These are phyloP conservation scores for Cordyceps pruinosa DNA, from an alignment of 2,329 filamentous ascomycete species.

Conservation along the genomic window DNA sequence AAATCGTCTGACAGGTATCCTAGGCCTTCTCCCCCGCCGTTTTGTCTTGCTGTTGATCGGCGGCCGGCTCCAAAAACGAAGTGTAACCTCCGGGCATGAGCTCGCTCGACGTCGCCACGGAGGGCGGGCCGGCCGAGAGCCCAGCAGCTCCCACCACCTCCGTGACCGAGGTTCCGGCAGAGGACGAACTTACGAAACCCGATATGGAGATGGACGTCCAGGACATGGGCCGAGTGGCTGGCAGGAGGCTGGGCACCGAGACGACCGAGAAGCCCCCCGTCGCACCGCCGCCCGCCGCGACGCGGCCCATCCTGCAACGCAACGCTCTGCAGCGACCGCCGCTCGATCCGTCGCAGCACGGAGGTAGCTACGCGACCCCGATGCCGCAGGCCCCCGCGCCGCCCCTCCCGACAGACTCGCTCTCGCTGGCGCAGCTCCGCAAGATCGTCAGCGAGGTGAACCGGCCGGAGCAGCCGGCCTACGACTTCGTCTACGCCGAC, in stretches of 20 bases:
- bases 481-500: conserved; percentile 80
- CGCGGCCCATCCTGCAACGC: conserved; percentile 24
- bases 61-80: background rate
- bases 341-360: conserved; percentile 15
- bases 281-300: conserved; percentile 22
- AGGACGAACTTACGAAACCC: background rate
- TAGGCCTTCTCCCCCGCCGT: background rate
- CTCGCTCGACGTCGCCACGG: background rate
- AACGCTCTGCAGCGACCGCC: conserved; percentile 22
- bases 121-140: background rate
- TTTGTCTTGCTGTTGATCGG: background rate
- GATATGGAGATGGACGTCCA: conserved; percentile 4
- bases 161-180: background rate
- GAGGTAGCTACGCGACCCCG: conserved; percentile 17
- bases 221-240: conserved; percentile 31
- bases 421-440: conserved; percentile 67
- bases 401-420: conserved; percentile 53
- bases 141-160: background rate
- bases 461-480: conserved; percentile 60
- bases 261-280: conserved; percentile 31
- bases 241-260: conserved; percentile 28
- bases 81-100: background rate
- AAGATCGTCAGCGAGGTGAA: conserved; percentile 69
- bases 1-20: too few relatives aligned
- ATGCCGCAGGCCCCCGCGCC: conserved; percentile 26